These are phyloP conservation scores for Panellus pusillus DNA, from an alignment of 768 basidiomycete species.

Conservation along the genomic window DNA sequence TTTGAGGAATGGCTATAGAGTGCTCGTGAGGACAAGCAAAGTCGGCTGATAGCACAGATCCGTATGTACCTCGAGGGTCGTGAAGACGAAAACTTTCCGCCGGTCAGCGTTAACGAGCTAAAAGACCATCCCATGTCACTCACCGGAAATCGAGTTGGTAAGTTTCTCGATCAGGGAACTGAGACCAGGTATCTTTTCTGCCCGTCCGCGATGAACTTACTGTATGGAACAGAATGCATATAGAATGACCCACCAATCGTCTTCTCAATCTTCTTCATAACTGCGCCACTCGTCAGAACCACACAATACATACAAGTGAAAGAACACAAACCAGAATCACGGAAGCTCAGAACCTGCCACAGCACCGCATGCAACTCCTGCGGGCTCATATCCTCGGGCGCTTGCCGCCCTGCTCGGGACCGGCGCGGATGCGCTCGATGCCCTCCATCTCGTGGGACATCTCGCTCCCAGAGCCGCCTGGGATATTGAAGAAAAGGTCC, in stretches of 20 bases:
- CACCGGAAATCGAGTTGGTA: constrained; percentile 67
- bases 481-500: constrained; percentile 59
- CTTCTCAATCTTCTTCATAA: constrained; percentile 76
- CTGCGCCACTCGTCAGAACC: constrained; percentile 26
- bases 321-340: constrained; percentile 62
- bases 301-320: not conserved
- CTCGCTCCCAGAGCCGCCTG: constrained; percentile 59
- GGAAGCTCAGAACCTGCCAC: constrained; percentile 85
- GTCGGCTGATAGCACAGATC: not conserved
- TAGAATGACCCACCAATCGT: constrained; percentile 56
- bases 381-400: constrained; percentile 82
- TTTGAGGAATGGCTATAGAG: constrained; percentile 71
- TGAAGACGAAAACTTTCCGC: constrained; percentile 70
- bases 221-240: not conserved
- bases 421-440: constrained; percentile 67
- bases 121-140: constrained; percentile 15
- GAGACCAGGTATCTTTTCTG: constrained; percentile 85
- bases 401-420: constrained; percentile 61
- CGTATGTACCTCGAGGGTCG: constrained; percentile 79
- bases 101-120: not conserved
- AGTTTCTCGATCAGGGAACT: constrained; percentile 75
- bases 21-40: not conserved
- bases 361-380: constrained; percentile 82
- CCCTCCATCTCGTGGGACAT: constrained; percentile 75
- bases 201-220: not conserved